phyloP scores from a whole-genome alignment of 1,284 basidiomycete species.

The Fomes fomentarius region DNA sequence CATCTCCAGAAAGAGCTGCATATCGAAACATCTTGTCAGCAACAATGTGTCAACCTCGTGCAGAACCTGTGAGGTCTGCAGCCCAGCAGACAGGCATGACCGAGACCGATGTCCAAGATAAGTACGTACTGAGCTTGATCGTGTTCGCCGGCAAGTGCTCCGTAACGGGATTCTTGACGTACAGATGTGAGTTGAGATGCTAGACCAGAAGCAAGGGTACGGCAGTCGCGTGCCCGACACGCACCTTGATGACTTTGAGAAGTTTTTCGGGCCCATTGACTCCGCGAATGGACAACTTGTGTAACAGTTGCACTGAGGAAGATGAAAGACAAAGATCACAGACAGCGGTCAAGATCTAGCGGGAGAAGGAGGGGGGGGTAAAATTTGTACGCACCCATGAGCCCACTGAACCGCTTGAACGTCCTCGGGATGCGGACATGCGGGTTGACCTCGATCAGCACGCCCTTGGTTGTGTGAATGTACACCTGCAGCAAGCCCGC shows the following conservation, averaged over 20 bases:
- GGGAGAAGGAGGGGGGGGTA: too few relatives aligned
- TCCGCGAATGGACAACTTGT: slow-evolving; percentile 93
- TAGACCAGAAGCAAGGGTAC: not conserved
- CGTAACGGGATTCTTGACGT: slow-evolving; percentile 84
- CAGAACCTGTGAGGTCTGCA: slow-evolving; percentile 1
- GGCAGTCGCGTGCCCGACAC: slow-evolving; percentile 31
- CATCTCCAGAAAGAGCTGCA: slow-evolving; percentile 89
- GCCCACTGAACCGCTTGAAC: slow-evolving; percentile 97
- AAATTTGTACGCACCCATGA: slow-evolving; percentile 81
- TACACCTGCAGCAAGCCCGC: slow-evolving; percentile 96
- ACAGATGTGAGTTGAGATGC: slow-evolving; percentile 4
- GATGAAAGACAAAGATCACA: too few relatives aligned
- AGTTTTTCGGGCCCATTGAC: slow-evolving; percentile 97
- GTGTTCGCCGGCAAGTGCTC: slow-evolving; percentile 97
- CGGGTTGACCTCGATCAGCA: slow-evolving; percentile 98
- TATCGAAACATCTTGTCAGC: slow-evolving; percentile 3
- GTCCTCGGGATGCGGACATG: slow-evolving; percentile 97
- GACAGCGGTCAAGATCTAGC: too few relatives aligned
- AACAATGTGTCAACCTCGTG: slow-evolving; percentile 1
- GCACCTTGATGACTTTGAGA: slow-evolving; percentile 91
- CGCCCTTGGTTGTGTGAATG: slow-evolving; percentile 96
- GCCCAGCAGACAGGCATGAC: too few relatives aligned
- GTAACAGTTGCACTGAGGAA: slow-evolving; percentile 88
- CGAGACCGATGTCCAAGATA: too few relatives aligned
- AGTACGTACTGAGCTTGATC: slow-evolving; percentile 86